Conservation (phyloP, 2,329 filamentous ascomycete genomes). For the Sclerotinia borealis region DNA sequence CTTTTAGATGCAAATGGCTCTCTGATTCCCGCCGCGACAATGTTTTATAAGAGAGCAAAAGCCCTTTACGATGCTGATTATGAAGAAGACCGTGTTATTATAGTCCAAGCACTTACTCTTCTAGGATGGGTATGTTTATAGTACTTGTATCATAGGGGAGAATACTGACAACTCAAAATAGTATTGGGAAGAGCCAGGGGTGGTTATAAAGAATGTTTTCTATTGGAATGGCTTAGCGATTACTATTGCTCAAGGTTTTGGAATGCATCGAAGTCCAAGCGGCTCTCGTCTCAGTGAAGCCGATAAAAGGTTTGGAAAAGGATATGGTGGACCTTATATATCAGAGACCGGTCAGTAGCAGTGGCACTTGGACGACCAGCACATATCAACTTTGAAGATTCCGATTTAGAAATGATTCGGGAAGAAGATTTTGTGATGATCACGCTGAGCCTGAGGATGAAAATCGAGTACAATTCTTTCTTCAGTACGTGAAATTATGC, state of each 20-base stretch:
- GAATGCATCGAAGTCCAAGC: slow-evolving; percentile 95
- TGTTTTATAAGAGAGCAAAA: slow-evolving; percentile 96
- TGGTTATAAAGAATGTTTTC: slow-evolving; percentile 99
- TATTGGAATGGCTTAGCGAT: slow-evolving; percentile 96
- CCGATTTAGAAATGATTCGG: slow-evolving; percentile 92
- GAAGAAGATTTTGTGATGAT: slow-evolving; percentile 96
- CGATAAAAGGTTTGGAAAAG: slow-evolving; percentile 68
- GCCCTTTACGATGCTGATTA: slow-evolving; percentile 96
- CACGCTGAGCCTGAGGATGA: slow-evolving; percentile 33
- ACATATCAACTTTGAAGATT: slow-evolving; percentile 92
- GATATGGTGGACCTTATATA: slow-evolving; percentile 98
- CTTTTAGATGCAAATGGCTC: slow-evolving; percentile 95
- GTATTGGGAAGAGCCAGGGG: slow-evolving; percentile 98
- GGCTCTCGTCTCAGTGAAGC: slow-evolving; percentile 83
- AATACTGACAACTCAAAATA: slow-evolving; percentile 32
- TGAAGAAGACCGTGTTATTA: slow-evolving; percentile 92
- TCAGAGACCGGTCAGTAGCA: slow-evolving; percentile 86
- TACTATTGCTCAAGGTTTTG: slow-evolving; percentile 90
- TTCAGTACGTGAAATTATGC: slow-evolving; percentile 40
- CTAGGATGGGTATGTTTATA: slow-evolving; percentile 71
- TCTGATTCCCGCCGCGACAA: slow-evolving; percentile 88
- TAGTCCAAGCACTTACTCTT: slow-evolving; percentile 84
- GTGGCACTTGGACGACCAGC: slow-evolving; percentile 88
- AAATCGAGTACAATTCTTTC: slow-evolving; percentile 14
- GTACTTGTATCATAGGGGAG: neutral